Evolutionary conservation across 352 stramenopile species (phyloP).

Genomic region (Phytopythium mirpurense): DNA sequence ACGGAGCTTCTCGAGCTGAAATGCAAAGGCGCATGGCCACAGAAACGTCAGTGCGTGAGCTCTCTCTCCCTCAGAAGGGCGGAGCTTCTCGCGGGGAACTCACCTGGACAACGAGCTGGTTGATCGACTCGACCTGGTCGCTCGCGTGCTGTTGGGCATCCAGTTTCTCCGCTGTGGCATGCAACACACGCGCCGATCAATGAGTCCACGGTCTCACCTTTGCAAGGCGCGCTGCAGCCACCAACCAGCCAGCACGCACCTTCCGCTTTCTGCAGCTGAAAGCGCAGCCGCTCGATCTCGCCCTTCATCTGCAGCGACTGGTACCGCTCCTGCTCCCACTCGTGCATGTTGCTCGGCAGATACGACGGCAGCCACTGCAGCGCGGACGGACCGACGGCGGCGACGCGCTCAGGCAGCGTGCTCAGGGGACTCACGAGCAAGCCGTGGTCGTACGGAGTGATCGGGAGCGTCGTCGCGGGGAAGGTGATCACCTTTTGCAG

Average conservation of each 20-base stretch:
- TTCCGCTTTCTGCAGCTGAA: constrained; percentile 68
- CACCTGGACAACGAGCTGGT: constrained; percentile 74
- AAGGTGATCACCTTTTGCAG: constrained; percentile 59
- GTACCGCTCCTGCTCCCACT: constrained; percentile 76
- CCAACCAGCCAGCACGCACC: constrained; percentile 19
- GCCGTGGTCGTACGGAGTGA: constrained; percentile 56
- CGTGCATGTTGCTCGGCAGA: constrained; percentile 60
- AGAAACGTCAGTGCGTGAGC: neutral
- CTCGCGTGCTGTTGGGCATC: constrained; percentile 71
- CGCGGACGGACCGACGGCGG: constrained; percentile 50
- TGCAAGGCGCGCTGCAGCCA: too few species aligned
- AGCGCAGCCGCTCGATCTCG: constrained; percentile 69
- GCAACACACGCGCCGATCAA: neutral
- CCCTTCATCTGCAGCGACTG: constrained; percentile 73
- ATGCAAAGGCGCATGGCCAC: neutral
- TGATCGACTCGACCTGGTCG: constrained; percentile 79
- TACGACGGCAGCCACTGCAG: constrained; percentile 73
- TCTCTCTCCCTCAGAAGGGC: neutral
- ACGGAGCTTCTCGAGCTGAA: constrained; percentile 67
- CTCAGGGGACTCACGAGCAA: constrained; percentile 71
- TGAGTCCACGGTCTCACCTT: neutral
- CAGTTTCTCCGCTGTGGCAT: constrained; percentile 50
- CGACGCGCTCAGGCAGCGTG: constrained; percentile 57
- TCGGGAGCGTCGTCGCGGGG: constrained; percentile 53
- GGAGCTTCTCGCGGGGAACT: neutral